phyloP scores from a whole-genome alignment of 495 filamentous ascomycete species.

The Hypoxylon crocopeplum region DNA sequence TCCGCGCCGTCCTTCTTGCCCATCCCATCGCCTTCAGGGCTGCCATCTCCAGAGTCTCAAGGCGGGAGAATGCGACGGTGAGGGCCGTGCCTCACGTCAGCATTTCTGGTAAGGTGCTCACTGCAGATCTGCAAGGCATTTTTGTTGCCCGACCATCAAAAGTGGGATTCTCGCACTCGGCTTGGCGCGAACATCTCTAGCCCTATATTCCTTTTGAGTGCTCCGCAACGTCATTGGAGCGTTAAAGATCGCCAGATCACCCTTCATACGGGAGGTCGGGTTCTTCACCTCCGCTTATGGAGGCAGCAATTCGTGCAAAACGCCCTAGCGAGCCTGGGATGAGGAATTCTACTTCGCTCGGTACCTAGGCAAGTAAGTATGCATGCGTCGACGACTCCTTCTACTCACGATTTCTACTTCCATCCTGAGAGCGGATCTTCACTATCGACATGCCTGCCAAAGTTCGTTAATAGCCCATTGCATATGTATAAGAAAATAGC shows the following conservation, averaged over 20 bases:
- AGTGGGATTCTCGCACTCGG: too few species aligned
- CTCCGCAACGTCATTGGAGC: constrained; percentile 26
- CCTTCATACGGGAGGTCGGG: constrained; percentile 2
- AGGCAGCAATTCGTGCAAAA: constrained; percentile 6
- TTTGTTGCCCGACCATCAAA: too few species aligned
- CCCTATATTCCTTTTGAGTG: constrained; percentile 16
- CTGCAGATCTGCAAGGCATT: constrained; percentile 37
- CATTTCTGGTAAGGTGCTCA: constrained; percentile 39
- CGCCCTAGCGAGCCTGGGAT: constrained; percentile 1
- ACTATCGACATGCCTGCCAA: too few species aligned
- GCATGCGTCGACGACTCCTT: not conserved
- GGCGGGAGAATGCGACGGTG: constrained; percentile 1
- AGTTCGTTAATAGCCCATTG: too few species aligned
- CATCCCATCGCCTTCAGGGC: constrained; percentile 5
- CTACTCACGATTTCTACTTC: not conserved
- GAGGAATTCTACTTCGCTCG: constrained; percentile 11
- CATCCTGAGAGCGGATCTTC: too few species aligned
- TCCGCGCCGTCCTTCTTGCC: constrained; percentile 2
- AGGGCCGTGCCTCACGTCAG: constrained; percentile 20
- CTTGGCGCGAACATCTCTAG: constrained; percentile 23
- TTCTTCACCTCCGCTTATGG: constrained; percentile 10
- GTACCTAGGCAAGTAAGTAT: too few species aligned
- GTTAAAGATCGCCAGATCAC: constrained; percentile 19
- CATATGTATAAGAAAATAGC: constrained; percentile 8
- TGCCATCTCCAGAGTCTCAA: constrained; percentile 9